phyloP scores from a whole-genome alignment of 306 rosid species.

The Cicer pinnatifidum region DNA sequence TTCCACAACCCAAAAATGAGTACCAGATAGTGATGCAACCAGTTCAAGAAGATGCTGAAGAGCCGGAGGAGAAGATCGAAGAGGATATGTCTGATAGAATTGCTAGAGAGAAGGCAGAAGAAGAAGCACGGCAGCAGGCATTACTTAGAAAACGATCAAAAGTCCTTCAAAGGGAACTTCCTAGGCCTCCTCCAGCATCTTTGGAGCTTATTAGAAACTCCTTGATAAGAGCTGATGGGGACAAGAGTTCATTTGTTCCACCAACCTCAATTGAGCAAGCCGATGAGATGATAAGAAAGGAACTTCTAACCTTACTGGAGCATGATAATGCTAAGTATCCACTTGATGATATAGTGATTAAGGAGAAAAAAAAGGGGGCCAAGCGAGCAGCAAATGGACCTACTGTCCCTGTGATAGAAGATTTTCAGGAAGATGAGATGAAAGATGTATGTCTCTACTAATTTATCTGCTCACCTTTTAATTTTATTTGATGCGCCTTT shows the following conservation, averaged over 20 bases:
- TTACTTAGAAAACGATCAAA: conserved; percentile 90
- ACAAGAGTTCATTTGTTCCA: conserved; percentile 94
- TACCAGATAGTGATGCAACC: conserved; percentile 90
- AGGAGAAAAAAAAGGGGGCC: conserved; percentile 73
- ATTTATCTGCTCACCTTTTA: conserved; percentile 14
- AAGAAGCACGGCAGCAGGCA: conserved; percentile 83
- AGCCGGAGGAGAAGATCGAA: conserved; percentile 77
- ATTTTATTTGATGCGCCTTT: conserved; percentile 12
- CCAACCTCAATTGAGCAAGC: conserved; percentile 91
- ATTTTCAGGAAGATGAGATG: conserved; percentile 77
- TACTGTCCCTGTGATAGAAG: conserved; percentile 71
- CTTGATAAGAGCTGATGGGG: conserved; percentile 82
- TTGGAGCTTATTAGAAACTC: conserved; percentile 79
- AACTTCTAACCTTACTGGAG: conserved; percentile 74
- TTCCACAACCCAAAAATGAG: conserved; percentile 87
- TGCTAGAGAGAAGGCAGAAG: conserved; percentile 91
- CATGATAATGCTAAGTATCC: conserved; percentile 93
- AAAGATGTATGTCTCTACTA: conserved; percentile 58
- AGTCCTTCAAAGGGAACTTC: conserved; percentile 93
- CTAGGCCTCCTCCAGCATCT: conserved; percentile 89
- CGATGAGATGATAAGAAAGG: conserved; percentile 79
- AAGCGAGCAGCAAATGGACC: conserved; percentile 65
- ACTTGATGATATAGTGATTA: conserved; percentile 63
- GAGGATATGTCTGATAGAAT: conserved; percentile 95
- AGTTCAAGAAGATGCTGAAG: conserved; percentile 76